Evolutionary conservation across 2,329 filamentous ascomycete genomes (phyloP).

Genomic region (Nothophoma quercina): DNA sequence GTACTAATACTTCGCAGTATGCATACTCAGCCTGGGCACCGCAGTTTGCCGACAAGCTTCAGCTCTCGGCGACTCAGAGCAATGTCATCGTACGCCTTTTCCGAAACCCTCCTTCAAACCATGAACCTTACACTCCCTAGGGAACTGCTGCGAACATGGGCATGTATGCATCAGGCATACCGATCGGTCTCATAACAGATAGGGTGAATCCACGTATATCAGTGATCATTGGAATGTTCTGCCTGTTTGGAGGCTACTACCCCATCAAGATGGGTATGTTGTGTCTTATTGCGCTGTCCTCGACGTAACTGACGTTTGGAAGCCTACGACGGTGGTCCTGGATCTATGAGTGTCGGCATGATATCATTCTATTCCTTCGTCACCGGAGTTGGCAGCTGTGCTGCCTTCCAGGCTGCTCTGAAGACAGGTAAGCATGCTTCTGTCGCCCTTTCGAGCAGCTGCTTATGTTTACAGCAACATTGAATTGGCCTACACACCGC

Average conservation of each 20-base stretch:
- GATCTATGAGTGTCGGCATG: constrained; percentile 61
- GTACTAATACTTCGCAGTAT: constrained; percentile 68
- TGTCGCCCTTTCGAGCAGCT: no score
- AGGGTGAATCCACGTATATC: constrained; percentile 79
- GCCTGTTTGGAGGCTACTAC: constrained; percentile 82
- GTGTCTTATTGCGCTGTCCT: not conserved
- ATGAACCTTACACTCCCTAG: constrained; percentile 46
- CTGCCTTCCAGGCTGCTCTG: constrained; percentile 86
- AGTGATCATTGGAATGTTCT: constrained; percentile 75
- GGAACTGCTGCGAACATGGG: constrained; percentile 82
- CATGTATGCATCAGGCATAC: constrained; percentile 92
- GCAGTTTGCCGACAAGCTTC: constrained; percentile 86
- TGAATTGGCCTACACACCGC: constrained; percentile 90
- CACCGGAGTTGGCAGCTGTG: constrained; percentile 87
- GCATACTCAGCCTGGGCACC: constrained; percentile 98
- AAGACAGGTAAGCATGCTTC: constrained; percentile 66
- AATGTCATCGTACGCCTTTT: constrained; percentile 85
- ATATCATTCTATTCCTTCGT: constrained; percentile 87
- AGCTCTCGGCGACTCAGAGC: constrained; percentile 88
- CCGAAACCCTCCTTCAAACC: no score
- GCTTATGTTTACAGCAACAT: constrained; percentile 67
- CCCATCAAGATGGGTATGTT: constrained; percentile 70
- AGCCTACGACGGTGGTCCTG: constrained; percentile 75
- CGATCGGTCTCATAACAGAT: constrained; percentile 88
- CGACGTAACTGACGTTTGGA: constrained; percentile 40